Conservation (phyloP, 345 rosid genomes). For the Lenwebbia sp. region DNA sequence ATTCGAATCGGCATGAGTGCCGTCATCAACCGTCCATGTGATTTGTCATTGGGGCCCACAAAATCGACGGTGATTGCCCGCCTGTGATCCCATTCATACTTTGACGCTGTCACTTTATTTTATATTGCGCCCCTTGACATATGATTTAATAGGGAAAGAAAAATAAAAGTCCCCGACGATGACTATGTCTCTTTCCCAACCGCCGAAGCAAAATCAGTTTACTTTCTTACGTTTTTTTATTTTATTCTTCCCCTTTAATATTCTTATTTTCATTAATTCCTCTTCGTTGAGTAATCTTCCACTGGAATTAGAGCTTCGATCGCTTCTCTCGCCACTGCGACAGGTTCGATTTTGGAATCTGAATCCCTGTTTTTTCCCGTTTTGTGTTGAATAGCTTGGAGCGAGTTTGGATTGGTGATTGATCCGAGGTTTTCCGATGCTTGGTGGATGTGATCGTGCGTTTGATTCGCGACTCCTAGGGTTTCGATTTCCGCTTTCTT, state of each 20-base stretch:
- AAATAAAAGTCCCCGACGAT: background rate
- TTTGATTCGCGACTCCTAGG: background rate
- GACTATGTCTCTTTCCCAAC: background rate
- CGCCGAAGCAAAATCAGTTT: conserved; percentile 9
- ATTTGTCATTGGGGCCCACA: background rate
- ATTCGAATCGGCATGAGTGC: background rate
- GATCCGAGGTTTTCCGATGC: background rate
- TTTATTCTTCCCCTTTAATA: background rate
- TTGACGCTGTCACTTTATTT: background rate
- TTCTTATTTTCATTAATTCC: background rate
- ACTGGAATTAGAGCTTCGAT: background rate
- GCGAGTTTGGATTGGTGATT: background rate
- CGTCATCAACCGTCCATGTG: background rate
- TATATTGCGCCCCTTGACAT: background rate
- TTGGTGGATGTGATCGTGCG: background rate
- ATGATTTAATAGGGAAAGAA: background rate
- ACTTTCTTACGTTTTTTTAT: background rate
- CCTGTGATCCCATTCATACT: background rate
- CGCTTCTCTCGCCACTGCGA: background rate
- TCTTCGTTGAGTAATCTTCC: background rate
- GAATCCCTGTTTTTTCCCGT: background rate
- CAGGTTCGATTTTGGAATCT: background rate
- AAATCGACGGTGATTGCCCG: background rate
- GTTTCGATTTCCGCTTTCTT: background rate
- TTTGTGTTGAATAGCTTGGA: background rate